Conservation (phyloP, 495 filamentous ascomycete species). For the Aspergillus bertholletiae region DNA sequence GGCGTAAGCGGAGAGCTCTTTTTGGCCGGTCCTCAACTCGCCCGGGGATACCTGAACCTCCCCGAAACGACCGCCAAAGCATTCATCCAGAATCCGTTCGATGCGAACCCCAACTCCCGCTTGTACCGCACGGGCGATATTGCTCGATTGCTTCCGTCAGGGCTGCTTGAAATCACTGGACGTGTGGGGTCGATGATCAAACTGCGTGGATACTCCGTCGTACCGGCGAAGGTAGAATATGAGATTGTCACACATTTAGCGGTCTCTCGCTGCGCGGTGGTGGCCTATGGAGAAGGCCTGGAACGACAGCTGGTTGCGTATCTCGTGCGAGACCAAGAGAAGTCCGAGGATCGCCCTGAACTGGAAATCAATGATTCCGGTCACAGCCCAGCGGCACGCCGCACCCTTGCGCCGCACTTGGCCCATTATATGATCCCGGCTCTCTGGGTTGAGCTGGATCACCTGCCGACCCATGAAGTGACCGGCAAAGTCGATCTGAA, state of each 20-base stretch:
- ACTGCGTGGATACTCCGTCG: constrained; percentile 73
- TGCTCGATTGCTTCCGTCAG: constrained; percentile 63
- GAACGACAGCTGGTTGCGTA: constrained; percentile 66
- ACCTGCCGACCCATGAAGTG: constrained; percentile 61
- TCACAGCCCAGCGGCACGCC: constrained; percentile 54
- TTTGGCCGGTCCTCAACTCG: constrained; percentile 75
- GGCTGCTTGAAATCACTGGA: constrained; percentile 76
- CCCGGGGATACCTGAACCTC: constrained; percentile 78
- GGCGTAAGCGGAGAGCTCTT: constrained; percentile 78
- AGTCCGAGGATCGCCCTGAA: constrained; percentile 44
- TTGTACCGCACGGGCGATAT: constrained; percentile 87
- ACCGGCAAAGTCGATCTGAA: constrained; percentile 68
- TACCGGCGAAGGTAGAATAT: constrained; percentile 74
- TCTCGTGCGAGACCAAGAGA: constrained; percentile 55
- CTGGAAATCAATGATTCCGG: constrained; percentile 57
- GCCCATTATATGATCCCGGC: constrained; percentile 71
- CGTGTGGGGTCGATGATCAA: constrained; percentile 78
- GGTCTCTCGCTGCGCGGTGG: constrained; percentile 55
- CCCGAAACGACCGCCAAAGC: constrained; percentile 69
- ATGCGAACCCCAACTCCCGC: constrained; percentile 41
- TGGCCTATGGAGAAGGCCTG: constrained; percentile 61
- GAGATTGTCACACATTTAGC: constrained; percentile 58
- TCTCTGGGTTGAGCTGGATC: constrained; percentile 58
- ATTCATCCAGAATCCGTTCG: constrained; percentile 63
- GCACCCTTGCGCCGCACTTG: constrained; percentile 51